Percentiles rank a stretch among this genome's conserved stretches.
These are phyloP conservation scores for Blastomyces parvus DNA, from an alignment of 2,329 filamentous ascomycete species.

Conservation along the genomic window DNA sequence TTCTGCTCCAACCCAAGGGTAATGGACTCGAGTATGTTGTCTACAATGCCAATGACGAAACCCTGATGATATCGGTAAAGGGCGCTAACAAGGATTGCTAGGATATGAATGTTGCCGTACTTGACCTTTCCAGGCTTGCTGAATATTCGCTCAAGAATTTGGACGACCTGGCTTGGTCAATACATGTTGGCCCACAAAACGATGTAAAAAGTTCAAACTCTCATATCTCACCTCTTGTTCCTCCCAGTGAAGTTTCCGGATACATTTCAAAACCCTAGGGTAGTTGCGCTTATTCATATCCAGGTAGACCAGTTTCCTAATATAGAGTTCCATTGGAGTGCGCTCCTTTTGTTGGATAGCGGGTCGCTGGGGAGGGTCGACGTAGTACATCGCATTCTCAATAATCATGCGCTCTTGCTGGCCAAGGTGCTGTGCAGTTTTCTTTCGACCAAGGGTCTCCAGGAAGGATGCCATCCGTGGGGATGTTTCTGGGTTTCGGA, in stretches of 20 bases:
- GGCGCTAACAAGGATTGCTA: constrained; percentile 80
- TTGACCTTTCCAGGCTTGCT: constrained; percentile 95
- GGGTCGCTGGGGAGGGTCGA: constrained; percentile 85
- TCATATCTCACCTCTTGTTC: constrained; percentile 58
- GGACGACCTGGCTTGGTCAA: constrained; percentile 47
- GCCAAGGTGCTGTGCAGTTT: constrained; percentile 86
- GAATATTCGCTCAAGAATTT: constrained; percentile 78
- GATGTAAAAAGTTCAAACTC: constrained; percentile 8
- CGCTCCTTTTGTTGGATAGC: constrained; percentile 96
- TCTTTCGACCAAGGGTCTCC: constrained; percentile 91
- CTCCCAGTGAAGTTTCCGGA: constrained; percentile 95
- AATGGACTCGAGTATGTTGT: constrained; percentile 82
- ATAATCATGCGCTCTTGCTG: constrained; percentile 97
- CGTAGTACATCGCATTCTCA: constrained; percentile 96
- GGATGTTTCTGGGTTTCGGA: constrained; percentile 85
- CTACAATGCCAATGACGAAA: constrained; percentile 85
- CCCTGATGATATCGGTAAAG: constrained; percentile 85
- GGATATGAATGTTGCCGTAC: constrained; percentile 89
- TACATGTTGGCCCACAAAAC: neutral
- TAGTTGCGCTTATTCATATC: constrained; percentile 93
- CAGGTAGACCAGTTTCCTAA: constrained; percentile 83
- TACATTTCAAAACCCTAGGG: constrained; percentile 85
- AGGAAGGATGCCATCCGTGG: constrained; percentile 90
- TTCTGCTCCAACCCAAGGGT: constrained; percentile 84
- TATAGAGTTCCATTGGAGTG: constrained; percentile 83